Base-by-base conservation (phyloP, 176 grass and related monocot species). In the Aegilops speltoides region DNA sequence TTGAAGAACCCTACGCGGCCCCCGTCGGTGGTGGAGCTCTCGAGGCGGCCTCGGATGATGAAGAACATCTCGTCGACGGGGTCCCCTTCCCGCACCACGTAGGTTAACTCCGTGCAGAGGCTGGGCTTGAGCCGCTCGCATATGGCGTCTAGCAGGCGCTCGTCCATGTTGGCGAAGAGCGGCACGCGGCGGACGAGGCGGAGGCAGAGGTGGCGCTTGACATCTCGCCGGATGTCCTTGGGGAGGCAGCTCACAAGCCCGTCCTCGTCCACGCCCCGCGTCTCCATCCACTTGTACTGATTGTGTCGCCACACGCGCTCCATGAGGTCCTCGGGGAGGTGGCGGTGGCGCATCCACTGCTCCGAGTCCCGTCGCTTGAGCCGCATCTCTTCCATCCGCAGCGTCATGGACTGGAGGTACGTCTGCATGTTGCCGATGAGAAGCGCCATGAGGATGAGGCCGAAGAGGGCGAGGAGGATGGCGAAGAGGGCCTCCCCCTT, bases 391-490 rank as follows among this genome's bases (percentile, higher is more conserved):
- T 95, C 94, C 2, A 93, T 59, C 0, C 91, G 76, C 17, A 91
- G 85, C 60, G 91, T 91, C 59, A 92, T 84, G 8, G 94, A 95
- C 88, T 95, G 94, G 9, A 95, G 89, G 85, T 93, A 95, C 4
- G 91, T 95, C 91, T 95, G 96, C 96, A 98, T 98, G 80, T 95
- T 98, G 36, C 96, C 96, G 77, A 98, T 98, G 56, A 98, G 96
- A 2, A 98, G 96, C 28, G 96, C 91, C 85, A 98, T 94, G 77
- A 98, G 96, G 91, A 98, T 95, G 23, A 98, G 84, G 1, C 96
- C 96, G 6, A 94, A 41, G 11, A 98, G 77, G 7, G 96, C 93
- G 3, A 98, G 86, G 50, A 78, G 22, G 87, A 98, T 98, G 56
- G 90, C 90, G 82, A 98, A 98, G 64, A 98, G 77, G 54, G 93